These are phyloP conservation scores for Cryptococcus sp. DNA, from an alignment of 1,284 basidiomycete genomes.

Conservation along the genomic window DNA sequence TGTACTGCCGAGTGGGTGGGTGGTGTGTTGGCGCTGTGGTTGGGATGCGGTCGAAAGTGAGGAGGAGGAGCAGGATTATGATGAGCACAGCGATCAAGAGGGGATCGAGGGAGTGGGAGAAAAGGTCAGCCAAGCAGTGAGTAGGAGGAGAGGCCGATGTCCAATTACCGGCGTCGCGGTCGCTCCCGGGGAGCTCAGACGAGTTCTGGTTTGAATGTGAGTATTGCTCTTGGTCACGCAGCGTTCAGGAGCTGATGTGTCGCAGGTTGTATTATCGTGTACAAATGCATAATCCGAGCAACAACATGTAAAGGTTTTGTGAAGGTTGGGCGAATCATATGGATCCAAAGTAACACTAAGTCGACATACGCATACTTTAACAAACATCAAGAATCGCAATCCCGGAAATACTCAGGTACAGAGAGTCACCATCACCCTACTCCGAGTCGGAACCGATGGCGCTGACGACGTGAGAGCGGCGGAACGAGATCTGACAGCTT, in stretches of 20 bases:
- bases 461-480: conserved; percentile 18
- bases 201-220: conserved; percentile 66
- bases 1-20: conserved; percentile 87
- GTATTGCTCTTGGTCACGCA: background rate
- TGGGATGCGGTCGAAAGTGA: conserved; percentile 76
- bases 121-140: background rate
- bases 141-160: conserved; percentile 63
- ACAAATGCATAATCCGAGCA: background rate
- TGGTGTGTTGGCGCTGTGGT: conserved; percentile 93
- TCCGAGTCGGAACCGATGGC: conserved; percentile 25
- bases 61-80: conserved; percentile 31
- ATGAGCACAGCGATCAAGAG: conserved; percentile 1
- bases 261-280: background rate
- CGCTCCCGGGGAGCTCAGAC: conserved; percentile 77
- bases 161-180: conserved; percentile 81
- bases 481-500: conserved; percentile 33
- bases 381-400: too few relatives aligned
- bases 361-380: too few relatives aligned
- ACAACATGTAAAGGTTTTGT: background rate
- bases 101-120: background rate
- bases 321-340: too few relatives aligned
- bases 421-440: conserved; percentile 2
- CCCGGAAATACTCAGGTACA: background rate
- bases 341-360: too few relatives aligned
- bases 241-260: background rate